Evolutionary conservation across 2,329 filamentous ascomycete species (phyloP).

Genomic region (Chrysoporthe austroafricana): DNA sequence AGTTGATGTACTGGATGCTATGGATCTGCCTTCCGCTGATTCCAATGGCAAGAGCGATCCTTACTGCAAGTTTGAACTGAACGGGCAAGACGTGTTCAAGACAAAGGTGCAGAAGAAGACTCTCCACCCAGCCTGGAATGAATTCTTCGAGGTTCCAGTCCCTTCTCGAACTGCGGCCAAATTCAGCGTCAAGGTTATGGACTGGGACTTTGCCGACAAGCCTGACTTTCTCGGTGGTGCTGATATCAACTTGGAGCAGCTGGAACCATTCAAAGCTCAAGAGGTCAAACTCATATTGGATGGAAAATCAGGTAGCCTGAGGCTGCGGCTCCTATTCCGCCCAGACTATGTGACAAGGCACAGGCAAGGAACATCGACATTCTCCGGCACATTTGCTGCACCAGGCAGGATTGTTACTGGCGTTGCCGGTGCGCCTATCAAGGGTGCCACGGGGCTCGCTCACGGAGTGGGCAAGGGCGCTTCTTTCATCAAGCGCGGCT

Average conservation of each 20-base stretch:
- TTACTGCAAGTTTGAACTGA: conserved; percentile 92
- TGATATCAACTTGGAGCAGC: conserved; percentile 72
- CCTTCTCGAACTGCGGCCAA: conserved; percentile 83
- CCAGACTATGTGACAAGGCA: conserved; percentile 87
- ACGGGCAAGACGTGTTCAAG: conserved; percentile 90
- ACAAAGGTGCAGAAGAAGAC: conserved; percentile 98
- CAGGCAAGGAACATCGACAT: conserved; percentile 88
- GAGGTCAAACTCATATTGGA: conserved; percentile 78
- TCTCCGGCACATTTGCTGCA: conserved; percentile 84
- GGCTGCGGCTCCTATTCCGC: conserved; percentile 87
- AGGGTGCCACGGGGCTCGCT: conserved; percentile 75
- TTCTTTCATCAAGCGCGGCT: conserved; percentile 84
- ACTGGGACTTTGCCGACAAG: conserved; percentile 97
- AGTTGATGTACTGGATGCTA: conserved; percentile 87
- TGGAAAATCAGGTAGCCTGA: conserved; percentile 84
- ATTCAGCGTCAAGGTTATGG: conserved; percentile 82
- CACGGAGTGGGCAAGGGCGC: conserved; percentile 87
- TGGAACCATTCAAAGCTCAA: conserved; percentile 84
- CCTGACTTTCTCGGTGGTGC: conserved; percentile 86
- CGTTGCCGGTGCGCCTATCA: conserved; percentile 86
- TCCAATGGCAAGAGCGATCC: conserved; percentile 97
- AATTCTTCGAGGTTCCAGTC: conserved; percentile 85
- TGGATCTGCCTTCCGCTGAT: conserved; percentile 89
- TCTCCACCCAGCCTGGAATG: conserved; percentile 91
- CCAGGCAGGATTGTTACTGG: conserved; percentile 86